Evolutionary conservation across 2,329 filamentous ascomycete species (phyloP).

Genomic region (Botryotinia calthae): DNA sequence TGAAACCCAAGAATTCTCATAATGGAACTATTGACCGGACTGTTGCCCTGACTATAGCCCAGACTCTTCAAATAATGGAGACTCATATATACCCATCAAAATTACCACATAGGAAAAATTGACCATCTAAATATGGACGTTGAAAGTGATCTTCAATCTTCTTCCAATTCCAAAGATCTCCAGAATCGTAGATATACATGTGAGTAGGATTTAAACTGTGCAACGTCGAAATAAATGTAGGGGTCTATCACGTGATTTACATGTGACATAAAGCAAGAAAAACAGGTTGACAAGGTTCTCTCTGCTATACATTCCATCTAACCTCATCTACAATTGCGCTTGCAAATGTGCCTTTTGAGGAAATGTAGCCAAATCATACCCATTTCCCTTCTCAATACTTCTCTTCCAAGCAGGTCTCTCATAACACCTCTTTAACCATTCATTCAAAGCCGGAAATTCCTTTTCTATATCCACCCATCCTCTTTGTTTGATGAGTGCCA

Average conservation of each 20-base stretch:
- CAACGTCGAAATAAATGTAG: neutral
- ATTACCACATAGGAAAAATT: neutral
- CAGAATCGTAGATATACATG: neutral
- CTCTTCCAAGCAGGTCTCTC: constrained; percentile 34
- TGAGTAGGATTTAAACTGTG: neutral
- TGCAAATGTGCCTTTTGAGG: constrained; percentile 14
- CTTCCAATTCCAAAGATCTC: neutral
- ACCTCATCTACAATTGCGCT: neutral
- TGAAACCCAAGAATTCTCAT: neutral
- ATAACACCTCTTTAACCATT: constrained; percentile 37
- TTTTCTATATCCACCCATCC: constrained; percentile 34
- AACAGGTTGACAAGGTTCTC: neutral
- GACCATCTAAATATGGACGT: neutral
- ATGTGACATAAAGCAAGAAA: neutral
- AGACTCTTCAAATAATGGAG: neutral
- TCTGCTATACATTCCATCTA: neutral
- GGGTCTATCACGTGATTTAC: neutral
- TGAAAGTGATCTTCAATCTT: rapidly evolving
- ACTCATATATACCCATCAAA: neutral
- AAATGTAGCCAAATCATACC: constrained; percentile 35
- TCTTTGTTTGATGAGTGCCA: constrained; percentile 35
- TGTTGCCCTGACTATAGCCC: neutral
- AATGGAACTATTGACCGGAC: neutral
- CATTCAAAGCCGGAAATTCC: constrained; percentile 38
- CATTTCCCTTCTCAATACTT: constrained; percentile 36